Evolutionary conservation across 208 protist species (phyloP).

Genomic region (Trypanosomatidae sp.): DNA sequence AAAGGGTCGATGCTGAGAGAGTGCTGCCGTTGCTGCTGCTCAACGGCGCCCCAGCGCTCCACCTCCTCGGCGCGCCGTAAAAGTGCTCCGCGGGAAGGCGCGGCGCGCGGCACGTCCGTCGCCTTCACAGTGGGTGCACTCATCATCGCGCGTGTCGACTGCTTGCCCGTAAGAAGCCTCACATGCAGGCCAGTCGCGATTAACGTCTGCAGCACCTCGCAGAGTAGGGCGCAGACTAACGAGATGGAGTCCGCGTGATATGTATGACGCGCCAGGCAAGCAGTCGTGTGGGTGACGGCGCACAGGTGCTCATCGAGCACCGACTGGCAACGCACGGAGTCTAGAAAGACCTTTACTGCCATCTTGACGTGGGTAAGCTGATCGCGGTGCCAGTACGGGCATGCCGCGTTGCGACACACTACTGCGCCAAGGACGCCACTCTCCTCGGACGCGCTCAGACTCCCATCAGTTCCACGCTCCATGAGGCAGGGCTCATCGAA

Average conservation of each 20-base stretch:
- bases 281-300: slow-evolving; percentile 19
- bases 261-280: slow-evolving; percentile 10
- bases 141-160: background rate
- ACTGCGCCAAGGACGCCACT: background rate
- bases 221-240: slow-evolving; percentile 22
- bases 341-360: slow-evolving; percentile 10
- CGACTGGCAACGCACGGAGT: background rate
- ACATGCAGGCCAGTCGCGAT: slow-evolving; percentile 18
- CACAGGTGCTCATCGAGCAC: slow-evolving; percentile 25
- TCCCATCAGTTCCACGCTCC: slow-evolving; percentile 21
- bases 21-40: slow-evolving; percentile 9
- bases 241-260: slow-evolving; percentile 18
- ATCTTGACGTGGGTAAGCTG: slow-evolving; percentile 50
- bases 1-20: background rate
- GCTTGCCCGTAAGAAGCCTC: slow-evolving; percentile 3
- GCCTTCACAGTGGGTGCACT: slow-evolving; percentile 1
- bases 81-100: slow-evolving; percentile 7
- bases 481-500: slow-evolving; percentile 75
- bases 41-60: slow-evolving; percentile 18
- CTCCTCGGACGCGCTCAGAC: background rate
- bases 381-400: slow-evolving; percentile 71
- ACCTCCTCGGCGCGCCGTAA: slow-evolving; percentile 21
- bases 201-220: slow-evolving; percentile 22
- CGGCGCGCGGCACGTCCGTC: background rate
- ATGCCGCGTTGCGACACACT: slow-evolving; percentile 41